Percentiles rank a stretch among this genome's conserved stretches.
Evolutionary conservation across 1,284 basidiomycete species (phyloP).

Genomic region (Boletus sp.): DNA sequence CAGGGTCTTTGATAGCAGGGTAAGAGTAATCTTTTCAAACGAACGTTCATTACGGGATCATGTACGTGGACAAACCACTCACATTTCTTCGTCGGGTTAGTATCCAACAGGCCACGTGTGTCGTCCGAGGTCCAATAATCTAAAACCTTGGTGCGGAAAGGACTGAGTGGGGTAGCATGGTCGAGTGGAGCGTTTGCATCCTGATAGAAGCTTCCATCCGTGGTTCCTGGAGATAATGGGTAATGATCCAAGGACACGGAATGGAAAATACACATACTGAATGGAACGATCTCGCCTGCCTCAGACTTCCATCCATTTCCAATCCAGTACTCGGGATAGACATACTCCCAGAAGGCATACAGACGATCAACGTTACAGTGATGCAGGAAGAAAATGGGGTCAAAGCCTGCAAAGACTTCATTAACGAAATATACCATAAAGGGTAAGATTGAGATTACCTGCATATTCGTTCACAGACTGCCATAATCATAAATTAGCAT

Average conservation of each 20-base stretch:
- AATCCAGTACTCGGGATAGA: constrained; percentile 18
- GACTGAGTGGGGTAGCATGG: constrained; percentile 1
- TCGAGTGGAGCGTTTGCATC: background rate
- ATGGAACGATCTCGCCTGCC: constrained; percentile 1
- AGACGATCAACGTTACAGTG: constrained; percentile 21
- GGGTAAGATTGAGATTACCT: background rate
- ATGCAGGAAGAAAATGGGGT: constrained; percentile 19
- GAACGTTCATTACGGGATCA: background rate
- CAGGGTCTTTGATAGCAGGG: constrained; percentile 12
- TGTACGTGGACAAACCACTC: background rate
- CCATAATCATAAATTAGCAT: background rate
- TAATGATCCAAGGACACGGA: rapidly evolving
- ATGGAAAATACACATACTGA: constrained; percentile 5
- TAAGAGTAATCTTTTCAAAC: constrained; percentile 19
- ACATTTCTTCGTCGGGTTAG: constrained; percentile 4
- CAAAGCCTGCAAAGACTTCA: constrained; percentile 3
- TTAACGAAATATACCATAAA: background rate
- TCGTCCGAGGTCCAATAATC: constrained; percentile 15
- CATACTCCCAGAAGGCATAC: constrained; percentile 22
- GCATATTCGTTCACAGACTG: constrained; percentile 19
- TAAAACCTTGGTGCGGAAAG: constrained; percentile 4
- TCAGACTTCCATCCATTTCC: constrained; percentile 11
- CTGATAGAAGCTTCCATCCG: background rate
- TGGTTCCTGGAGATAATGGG: constrained; percentile 1
- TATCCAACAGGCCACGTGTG: constrained; percentile 3